Conservation (phyloP, 1,139 yeast species). For the Kodamaea plutei region DNA sequence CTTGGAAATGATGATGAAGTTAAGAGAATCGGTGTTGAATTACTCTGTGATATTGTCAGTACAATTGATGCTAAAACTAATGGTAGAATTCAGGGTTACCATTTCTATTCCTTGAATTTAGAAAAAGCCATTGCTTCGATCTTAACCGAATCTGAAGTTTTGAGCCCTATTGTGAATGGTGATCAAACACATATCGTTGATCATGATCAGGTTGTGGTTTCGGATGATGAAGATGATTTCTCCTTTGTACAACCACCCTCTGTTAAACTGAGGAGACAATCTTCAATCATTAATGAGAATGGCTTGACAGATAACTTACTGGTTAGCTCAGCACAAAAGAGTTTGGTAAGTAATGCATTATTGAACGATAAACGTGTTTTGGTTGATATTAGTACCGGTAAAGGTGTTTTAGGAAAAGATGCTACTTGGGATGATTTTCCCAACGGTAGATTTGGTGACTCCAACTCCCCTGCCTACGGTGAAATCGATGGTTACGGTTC, state of each 20-base stretch:
- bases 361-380: constrained; percentile 47
- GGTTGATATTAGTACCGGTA: constrained; percentile 77
- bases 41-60: constrained; percentile 61
- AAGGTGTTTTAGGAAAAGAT: constrained; percentile 81
- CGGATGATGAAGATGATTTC: constrained; percentile 30
- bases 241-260: constrained; percentile 10
- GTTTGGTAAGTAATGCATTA: constrained; percentile 24
- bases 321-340: constrained; percentile 19
- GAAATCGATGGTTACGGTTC: constrained; percentile 98
- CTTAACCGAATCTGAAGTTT: constrained; percentile 54
- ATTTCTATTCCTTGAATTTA: constrained; percentile 83
- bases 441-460: constrained; percentile 96
- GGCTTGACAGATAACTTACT: constrained; percentile 35
- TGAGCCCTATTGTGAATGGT: constrained; percentile 28
- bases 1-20: constrained; percentile 81
- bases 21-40: constrained; percentile 76
- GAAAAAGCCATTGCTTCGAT: constrained; percentile 90
- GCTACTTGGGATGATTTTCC: constrained; percentile 99
- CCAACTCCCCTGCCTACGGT: constrained; percentile 96
- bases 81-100: constrained; percentile 73
- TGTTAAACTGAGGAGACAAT: constrained; percentile 32
- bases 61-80: constrained; percentile 49
- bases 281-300: constrained; percentile 45
- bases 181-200: constrained; percentile 12
- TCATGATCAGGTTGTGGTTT: constrained; percentile 31